Percentiles rank a stretch among this genome's conserved stretches.
phyloP scores from a whole-genome alignment of 2,329 filamentous ascomycete genomes.

The Fusarium sp. region DNA sequence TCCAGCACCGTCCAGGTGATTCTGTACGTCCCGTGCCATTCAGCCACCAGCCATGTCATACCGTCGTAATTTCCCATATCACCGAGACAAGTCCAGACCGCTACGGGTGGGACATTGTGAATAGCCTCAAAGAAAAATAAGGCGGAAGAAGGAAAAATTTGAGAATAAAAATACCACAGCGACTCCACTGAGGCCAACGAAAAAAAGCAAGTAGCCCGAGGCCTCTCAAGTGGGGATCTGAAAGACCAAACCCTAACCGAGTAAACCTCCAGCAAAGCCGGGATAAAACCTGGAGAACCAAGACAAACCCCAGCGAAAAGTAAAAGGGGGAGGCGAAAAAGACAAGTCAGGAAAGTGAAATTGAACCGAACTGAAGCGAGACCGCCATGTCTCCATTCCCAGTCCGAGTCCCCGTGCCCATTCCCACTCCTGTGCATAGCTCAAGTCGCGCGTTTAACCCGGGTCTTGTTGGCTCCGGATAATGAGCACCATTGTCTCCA shows the following conservation, averaged over 20 bases:
- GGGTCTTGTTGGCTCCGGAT: conserved; percentile 2
- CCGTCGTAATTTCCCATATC: conserved; percentile 27
- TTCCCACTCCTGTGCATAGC: conserved; percentile 24
- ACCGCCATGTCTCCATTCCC: conserved; percentile 27
- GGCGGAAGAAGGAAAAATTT: conserved; percentile 9
- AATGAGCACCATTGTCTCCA: too few relatives aligned
- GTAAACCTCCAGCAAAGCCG: conserved; percentile 25
- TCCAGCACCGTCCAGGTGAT: background rate
- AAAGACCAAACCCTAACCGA: conserved; percentile 26
- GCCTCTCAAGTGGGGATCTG: conserved; percentile 30
- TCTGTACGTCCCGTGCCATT: background rate
- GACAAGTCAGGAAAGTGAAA: background rate
- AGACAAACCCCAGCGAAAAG: conserved; percentile 8
- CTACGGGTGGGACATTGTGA: conserved; percentile 28
- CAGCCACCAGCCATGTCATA: conserved; percentile 11
- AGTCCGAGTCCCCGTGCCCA: background rate
- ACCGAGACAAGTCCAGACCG: conserved; percentile 11
- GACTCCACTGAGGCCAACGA: conserved; percentile 23
- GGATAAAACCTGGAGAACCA: conserved; percentile 34
- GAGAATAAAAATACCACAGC: conserved; percentile 6
- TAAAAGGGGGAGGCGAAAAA: conserved; percentile 34
- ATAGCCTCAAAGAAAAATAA: conserved; percentile 33
- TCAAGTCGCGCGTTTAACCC: conserved; percentile 1
- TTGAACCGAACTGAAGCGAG: conserved; percentile 17
- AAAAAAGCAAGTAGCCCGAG: conserved; percentile 33